Evolutionary conservation across 495 filamentous ascomycete species (phyloP).

Genomic region (Hypoxylon cercidicola): DNA sequence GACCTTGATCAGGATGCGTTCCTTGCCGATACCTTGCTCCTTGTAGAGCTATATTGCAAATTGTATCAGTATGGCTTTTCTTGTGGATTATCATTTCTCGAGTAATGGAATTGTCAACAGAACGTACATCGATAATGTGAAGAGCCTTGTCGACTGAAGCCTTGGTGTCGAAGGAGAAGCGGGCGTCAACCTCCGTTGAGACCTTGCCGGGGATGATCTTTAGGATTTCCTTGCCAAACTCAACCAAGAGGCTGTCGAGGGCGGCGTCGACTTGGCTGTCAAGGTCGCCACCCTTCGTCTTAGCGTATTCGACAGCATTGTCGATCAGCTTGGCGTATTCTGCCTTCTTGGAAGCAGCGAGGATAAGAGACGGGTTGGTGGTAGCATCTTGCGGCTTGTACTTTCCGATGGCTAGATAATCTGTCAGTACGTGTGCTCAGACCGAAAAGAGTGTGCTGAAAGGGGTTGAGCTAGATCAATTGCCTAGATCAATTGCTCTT

Average conservation of each 20-base stretch:
- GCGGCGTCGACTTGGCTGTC: constrained; percentile 84
- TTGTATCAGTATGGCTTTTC: constrained; percentile 11
- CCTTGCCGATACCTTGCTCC: constrained; percentile 87
- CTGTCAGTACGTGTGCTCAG: constrained; percentile 45
- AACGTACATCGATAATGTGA: constrained; percentile 89
- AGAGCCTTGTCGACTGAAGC: constrained; percentile 94
- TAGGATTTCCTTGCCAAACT: constrained; percentile 98
- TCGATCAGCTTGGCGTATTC: constrained; percentile 96
- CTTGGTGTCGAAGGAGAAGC: constrained; percentile 95
- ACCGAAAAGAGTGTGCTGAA: neutral
- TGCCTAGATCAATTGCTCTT: constrained; percentile 8
- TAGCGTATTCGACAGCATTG: constrained; percentile 84
- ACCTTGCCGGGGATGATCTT: constrained; percentile 97
- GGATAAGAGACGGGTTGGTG: constrained; percentile 98
- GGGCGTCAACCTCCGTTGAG: constrained; percentile 97
- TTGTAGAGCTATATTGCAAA: constrained; percentile 79
- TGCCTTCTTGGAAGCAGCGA: constrained; percentile 96
- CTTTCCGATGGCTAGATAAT: constrained; percentile 85
- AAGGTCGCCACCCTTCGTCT: constrained; percentile 71
- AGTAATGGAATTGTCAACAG: neutral
- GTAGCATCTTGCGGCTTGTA: constrained; percentile 99
- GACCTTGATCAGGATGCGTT: constrained; percentile 91
- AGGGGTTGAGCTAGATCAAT: constrained; percentile 1
- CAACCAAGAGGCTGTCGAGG: constrained; percentile 92
- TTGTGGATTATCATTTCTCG: neutral